Evolutionary conservation across 768 basidiomycete species (phyloP).

Genomic region (Crepidotus variabilis): DNA sequence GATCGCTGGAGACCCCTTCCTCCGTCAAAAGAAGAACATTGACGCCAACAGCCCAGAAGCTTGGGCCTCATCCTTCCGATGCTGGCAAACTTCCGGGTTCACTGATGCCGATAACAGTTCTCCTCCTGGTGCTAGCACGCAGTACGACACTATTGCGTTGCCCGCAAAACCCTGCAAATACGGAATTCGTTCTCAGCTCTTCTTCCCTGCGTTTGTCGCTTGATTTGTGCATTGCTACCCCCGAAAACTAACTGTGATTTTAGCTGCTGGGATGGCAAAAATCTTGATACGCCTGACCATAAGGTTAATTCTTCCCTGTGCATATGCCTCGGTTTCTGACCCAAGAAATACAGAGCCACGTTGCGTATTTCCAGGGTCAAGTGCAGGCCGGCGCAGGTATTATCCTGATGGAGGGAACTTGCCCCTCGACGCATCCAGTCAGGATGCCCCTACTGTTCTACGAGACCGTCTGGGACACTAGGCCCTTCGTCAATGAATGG

Average conservation of each 20-base stretch:
- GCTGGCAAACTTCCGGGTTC: conserved; percentile 12
- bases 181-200: conserved; percentile 19
- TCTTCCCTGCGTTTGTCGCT: conserved; percentile 14
- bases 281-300: no score
- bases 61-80: conserved; percentile 15
- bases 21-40: conserved; percentile 5
- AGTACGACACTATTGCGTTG: conserved; percentile 11
- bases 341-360: conserved; percentile 10
- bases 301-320: no score
- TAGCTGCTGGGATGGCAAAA: conserved; percentile 21
- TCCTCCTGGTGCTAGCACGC: conserved; percentile 5
- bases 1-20: conserved; percentile 17
- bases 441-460: conserved; percentile 13
- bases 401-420: conserved; percentile 5
- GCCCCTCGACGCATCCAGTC: conserved; percentile 16
- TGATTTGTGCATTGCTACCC: not conserved
- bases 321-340: not conserved
- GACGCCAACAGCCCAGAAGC: conserved; percentile 8
- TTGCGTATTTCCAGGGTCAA: conserved; percentile 9
- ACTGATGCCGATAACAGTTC: conserved; percentile 13
- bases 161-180: conserved; percentile 13
- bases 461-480: conserved; percentile 18
- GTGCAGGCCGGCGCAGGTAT: not conserved
- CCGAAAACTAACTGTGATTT: not conserved
- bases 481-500: conserved; percentile 19